phyloP scores from a whole-genome alignment of 129 eudicot genomes.

The Ambrosia artemisiifolia region DNA sequence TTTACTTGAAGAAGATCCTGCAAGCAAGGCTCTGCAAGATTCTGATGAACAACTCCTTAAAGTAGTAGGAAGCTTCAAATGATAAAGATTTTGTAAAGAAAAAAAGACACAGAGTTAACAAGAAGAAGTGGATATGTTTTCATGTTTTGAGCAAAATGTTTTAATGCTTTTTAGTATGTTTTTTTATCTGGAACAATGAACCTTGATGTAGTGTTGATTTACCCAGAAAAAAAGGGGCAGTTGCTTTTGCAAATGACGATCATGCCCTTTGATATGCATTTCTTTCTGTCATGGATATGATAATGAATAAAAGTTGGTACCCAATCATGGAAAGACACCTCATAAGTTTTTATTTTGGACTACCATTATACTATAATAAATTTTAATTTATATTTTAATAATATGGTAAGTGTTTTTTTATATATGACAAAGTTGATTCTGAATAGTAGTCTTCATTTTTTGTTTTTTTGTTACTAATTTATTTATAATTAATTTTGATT shows the following conservation, averaged over 20 bases:
- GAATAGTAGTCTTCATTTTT: too few species aligned
- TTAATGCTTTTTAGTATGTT: slow-evolving; percentile 16
- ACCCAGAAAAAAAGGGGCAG: slow-evolving; percentile 27
- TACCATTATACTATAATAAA: not conserved
- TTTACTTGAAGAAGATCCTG: slow-evolving; percentile 28
- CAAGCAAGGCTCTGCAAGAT: slow-evolving; percentile 8
- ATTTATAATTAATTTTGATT: too few species aligned
- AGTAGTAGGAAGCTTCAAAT: not conserved
- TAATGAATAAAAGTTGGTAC: not conserved
- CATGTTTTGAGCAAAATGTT: slow-evolving; percentile 20
- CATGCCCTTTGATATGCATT: slow-evolving; percentile 18
- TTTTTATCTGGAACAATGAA: slow-evolving; percentile 16
- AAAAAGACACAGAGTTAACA: not conserved
- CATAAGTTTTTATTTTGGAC: not conserved
- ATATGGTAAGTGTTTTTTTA: not conserved
- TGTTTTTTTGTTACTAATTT: too few species aligned
- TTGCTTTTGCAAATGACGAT: slow-evolving; percentile 14
- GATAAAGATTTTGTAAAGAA: not conserved
- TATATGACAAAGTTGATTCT: not conserved
- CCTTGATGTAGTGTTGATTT: slow-evolving; percentile 16
- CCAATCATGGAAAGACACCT: not conserved
- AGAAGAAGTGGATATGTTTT: slow-evolving; percentile 4
- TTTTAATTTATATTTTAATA: not conserved
- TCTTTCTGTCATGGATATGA: slow-evolving; percentile 10
- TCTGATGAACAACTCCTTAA: slow-evolving; percentile 18